These are phyloP conservation scores for Fusarium humuli DNA, from an alignment of 2,329 filamentous ascomycete genomes.

Conservation along the genomic window DNA sequence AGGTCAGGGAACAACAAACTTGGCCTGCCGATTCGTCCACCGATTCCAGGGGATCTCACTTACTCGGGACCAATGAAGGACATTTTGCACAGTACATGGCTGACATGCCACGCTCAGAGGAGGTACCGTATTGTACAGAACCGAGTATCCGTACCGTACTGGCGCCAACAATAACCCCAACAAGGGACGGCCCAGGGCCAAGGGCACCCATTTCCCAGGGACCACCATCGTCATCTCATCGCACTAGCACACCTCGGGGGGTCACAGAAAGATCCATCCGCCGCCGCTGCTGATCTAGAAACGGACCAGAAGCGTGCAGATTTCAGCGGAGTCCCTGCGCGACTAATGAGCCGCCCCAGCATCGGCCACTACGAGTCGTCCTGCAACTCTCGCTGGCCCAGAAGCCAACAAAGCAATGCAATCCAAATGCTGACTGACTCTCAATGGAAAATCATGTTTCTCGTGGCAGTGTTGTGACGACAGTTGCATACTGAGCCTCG, in stretches of 20 bases:
- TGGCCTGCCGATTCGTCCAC: conserved; percentile 34
- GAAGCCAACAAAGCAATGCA: conserved; percentile 22
- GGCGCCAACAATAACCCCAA: conserved; percentile 19
- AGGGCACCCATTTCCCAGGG: conserved; percentile 25
- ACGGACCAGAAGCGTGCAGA: conserved; percentile 48
- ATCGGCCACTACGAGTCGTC: conserved; percentile 45
- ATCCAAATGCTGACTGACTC: conserved; percentile 13
- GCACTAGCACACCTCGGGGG: conserved; percentile 32
- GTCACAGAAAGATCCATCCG: conserved; percentile 40
- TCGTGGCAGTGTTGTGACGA: conserved; percentile 32
- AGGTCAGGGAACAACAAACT: conserved; percentile 39
- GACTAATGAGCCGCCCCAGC: conserved; percentile 47
- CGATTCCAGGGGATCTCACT: conserved; percentile 32
- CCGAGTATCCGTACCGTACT: neutral
- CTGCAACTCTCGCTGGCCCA: conserved; percentile 38
- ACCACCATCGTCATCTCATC: conserved; percentile 33
- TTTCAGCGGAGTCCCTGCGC: conserved; percentile 35
- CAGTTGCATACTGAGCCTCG: conserved; percentile 19
- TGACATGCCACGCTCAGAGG: conserved; percentile 18
- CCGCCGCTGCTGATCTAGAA: conserved; percentile 49
- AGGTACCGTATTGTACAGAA: neutral
- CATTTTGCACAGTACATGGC: conserved; percentile 20
- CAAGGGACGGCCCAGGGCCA: conserved; percentile 18
- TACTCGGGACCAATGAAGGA: conserved; percentile 19
- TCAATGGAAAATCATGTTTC: conserved; percentile 19